Conservation (phyloP, 2,329 filamentous ascomycete species). For the Diplocarpon mali region DNA sequence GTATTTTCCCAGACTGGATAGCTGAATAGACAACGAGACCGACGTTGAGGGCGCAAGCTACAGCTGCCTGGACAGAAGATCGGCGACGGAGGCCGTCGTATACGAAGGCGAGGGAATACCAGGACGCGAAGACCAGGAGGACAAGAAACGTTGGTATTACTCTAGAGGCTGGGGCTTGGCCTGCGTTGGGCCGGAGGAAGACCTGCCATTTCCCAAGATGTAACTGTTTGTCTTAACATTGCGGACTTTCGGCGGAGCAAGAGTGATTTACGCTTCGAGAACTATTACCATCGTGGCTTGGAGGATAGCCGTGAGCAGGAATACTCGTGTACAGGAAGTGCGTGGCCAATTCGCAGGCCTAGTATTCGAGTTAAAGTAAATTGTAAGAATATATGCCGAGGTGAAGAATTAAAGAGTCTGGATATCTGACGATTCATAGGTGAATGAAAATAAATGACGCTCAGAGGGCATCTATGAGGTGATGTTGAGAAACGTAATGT, state of each 20-base stretch:
- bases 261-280: not conserved
- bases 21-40: constrained; percentile 1
- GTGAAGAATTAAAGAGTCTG: too few species aligned
- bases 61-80: not conserved
- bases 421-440: too few species aligned
- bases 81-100: not conserved
- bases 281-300: not conserved
- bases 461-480: too few species aligned
- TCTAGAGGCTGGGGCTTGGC: not conserved
- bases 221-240: not conserved
- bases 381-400: not conserved
- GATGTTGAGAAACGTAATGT: too few species aligned
- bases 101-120: not conserved
- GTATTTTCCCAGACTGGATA: not conserved
- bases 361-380: not conserved
- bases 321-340: not conserved
- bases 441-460: too few species aligned
- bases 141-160: not conserved
- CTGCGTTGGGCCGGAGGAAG: not conserved
- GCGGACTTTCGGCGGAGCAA: not conserved
- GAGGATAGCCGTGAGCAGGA: not conserved
- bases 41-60: not conserved
- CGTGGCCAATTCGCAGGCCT: not conserved
- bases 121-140: constrained; percentile 1
- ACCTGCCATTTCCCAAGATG: not conserved